These are phyloP conservation scores for Kalanchoe fedtschenkoi DNA, from an alignment of 164 flowering plant genomes.

Conservation along the genomic window DNA sequence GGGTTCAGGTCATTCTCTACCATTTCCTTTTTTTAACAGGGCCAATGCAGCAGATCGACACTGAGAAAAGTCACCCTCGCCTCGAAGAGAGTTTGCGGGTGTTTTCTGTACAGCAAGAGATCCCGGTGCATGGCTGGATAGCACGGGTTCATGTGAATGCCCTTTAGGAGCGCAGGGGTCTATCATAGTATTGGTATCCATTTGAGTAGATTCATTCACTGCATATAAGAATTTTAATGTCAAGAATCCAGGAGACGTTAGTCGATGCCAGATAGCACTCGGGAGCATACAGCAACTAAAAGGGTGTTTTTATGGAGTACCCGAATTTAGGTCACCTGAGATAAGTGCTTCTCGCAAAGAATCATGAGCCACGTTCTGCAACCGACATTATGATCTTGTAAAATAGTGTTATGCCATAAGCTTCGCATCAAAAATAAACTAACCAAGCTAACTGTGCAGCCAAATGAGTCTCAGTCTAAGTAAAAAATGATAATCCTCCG, in stretches of 20 bases:
- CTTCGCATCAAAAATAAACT: not conserved
- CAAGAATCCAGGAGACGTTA: not conserved
- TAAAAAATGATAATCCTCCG: not conserved
- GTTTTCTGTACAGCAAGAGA: slow-evolving; percentile 20
- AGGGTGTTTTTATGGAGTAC: slow-evolving; percentile 17
- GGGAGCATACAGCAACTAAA: not conserved
- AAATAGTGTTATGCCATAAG: not conserved
- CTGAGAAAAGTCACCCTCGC: slow-evolving; percentile 79
- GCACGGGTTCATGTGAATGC: slow-evolving; percentile 21
- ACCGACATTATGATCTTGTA: slow-evolving; percentile 2
- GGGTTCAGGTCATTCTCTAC: slow-evolving; percentile 17
- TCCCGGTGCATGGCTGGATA: slow-evolving; percentile 32
- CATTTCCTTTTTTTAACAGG: slow-evolving; percentile 73
- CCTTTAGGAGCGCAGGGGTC: slow-evolving; percentile 97
- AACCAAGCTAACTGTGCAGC: too few species aligned
- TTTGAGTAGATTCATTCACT: slow-evolving; percentile 19
- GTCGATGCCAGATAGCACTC: not conserved
- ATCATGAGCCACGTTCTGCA: slow-evolving; percentile 87
- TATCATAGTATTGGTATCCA: slow-evolving; percentile 18
- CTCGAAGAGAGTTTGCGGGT: slow-evolving; percentile 28
- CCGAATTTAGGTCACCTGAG: slow-evolving; percentile 24
- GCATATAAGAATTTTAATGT: not conserved
- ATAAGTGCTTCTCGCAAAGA: slow-evolving; percentile 41
- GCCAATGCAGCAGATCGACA: slow-evolving; percentile 77
- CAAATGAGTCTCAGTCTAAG: too few species aligned